A percentile compares a stretch with the other conserved stretches of the same genome.
Conservation (phyloP, 495 filamentous ascomycete genomes). For the Xylaria bambusicola region DNA sequence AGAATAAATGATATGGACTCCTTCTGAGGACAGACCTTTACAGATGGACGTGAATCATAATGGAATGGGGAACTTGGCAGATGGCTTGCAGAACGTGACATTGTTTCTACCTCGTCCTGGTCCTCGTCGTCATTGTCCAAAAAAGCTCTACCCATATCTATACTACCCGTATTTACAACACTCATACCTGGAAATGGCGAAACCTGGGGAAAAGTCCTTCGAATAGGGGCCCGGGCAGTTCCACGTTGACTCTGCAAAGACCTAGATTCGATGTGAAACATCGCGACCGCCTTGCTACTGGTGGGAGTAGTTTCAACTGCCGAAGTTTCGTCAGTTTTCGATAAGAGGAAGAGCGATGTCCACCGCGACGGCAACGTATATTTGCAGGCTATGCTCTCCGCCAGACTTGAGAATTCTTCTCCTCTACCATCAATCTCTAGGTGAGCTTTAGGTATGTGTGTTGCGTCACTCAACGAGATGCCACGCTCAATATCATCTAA, state of each 20-base stretch:
- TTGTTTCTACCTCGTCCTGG: too few relatives aligned
- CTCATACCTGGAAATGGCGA: too few relatives aligned
- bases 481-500: not conserved
- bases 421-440: not conserved
- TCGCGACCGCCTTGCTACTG: not conserved
- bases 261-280: not conserved
- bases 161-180: too few relatives aligned
- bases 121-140: too few relatives aligned
- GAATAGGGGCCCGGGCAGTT: too few relatives aligned
- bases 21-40: not conserved
- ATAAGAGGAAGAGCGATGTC: constrained; percentile 10
- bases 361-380: constrained; percentile 1
- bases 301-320: not conserved
- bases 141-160: too few relatives aligned
- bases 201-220: too few relatives aligned
- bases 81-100: too few relatives aligned
- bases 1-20: not conserved
- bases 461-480: not conserved
- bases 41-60: not conserved
- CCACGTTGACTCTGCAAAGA: not conserved
- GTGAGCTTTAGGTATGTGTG: not conserved
- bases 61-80: too few relatives aligned
- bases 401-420: not conserved
- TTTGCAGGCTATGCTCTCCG: constrained; percentile 1
- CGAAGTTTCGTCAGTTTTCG: not conserved